Evolutionary conservation across 1,139 yeast genomes (phyloP), one percentile per base, ranked within the genome.

Genomic region (Pneumocystis oryctolagi): DNA sequence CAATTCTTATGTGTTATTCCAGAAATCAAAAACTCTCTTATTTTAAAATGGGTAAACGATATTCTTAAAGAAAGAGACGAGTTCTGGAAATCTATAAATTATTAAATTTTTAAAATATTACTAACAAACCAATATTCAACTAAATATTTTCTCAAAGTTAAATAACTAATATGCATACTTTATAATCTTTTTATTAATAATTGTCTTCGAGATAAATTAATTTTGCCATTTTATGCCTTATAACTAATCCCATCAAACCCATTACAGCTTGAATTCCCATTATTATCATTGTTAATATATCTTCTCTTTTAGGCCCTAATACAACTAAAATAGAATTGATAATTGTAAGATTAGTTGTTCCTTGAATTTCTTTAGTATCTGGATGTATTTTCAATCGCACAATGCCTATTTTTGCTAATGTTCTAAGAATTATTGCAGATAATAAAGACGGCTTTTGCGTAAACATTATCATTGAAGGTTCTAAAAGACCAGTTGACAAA

Each of bases 271-370:
- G 98, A 30, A 83, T 69, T 0, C 69, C 69, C 71, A 92, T 73
- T 31, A 92, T 78, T 4, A 79, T 70, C 35, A 75, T 65, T 66
- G 97, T 87, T 63, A 92, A 77, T 31, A 73, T 76, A 70, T 88
- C 96, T 72, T 92, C 99, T 65, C 92, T 80, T 78, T 86, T 73
- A 1, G 97, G 97, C 0, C 98, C 98, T 62, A 85, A 77, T 85
- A 89, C 83, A 8, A 90, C 96, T 60, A 92, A 77, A 4, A 81
- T 79, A 66, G 92, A 77, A 72, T 90, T 94, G 67, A 92, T 89
- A 62, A 92, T 75, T 3, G 99, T 92, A 81, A 92, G 78, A 71
- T 92, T 92, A 20, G 94, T 84, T 63, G 87, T 82, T 64, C 80
- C 79, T 5, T 73, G 70, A 40, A 83, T 75, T 4, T 70, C 66